Conservation (phyloP, 805 yeast genomes). For the Cyberlindnera maclurae region DNA sequence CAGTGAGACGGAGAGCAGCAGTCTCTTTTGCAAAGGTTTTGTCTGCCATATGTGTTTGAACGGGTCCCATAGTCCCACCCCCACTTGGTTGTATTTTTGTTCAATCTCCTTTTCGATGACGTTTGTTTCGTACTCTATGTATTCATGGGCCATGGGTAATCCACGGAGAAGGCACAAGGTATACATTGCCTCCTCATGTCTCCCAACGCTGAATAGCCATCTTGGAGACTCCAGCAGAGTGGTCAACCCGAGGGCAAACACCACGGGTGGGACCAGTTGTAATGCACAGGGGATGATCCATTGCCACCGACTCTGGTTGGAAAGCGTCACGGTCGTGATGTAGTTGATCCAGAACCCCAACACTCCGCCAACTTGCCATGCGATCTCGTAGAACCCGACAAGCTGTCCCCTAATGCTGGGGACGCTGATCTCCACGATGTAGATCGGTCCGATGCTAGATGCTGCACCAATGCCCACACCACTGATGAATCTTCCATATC, state of each 20-base stretch:
- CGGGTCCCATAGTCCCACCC: slow-evolving; percentile 31
- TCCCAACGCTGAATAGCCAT: slow-evolving; percentile 31
- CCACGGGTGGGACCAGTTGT: slow-evolving; percentile 36
- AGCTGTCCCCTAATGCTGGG: slow-evolving; percentile 35
- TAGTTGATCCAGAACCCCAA: slow-evolving; percentile 4
- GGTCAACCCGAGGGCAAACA: slow-evolving; percentile 29
- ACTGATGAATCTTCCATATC: slow-evolving; percentile 42
- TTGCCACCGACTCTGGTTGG: slow-evolving; percentile 22
- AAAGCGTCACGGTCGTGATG: not conserved
- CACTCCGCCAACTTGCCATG: slow-evolving; percentile 4
- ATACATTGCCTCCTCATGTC: slow-evolving; percentile 28
- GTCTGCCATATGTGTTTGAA: slow-evolving; percentile 27
- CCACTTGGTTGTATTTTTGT: slow-evolving; percentile 23
- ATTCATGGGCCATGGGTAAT: slow-evolving; percentile 31
- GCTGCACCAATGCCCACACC: slow-evolving; percentile 47
- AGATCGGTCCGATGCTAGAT: slow-evolving; percentile 41
- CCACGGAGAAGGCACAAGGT: slow-evolving; percentile 32
- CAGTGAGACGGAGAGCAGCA: slow-evolving; percentile 31
- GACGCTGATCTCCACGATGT: slow-evolving; percentile 38
- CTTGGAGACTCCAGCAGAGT: slow-evolving; percentile 40
- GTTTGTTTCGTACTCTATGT: slow-evolving; percentile 33
- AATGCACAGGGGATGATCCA: slow-evolving; percentile 43
- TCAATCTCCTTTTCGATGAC: slow-evolving; percentile 21
- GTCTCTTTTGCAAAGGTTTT: slow-evolving; percentile 26
- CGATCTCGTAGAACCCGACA: slow-evolving; percentile 5